Percentiles rank a stretch among this genome's conserved stretches.
Conservation (phyloP, 805 yeast species). For the Pichia cephalocereana region DNA sequence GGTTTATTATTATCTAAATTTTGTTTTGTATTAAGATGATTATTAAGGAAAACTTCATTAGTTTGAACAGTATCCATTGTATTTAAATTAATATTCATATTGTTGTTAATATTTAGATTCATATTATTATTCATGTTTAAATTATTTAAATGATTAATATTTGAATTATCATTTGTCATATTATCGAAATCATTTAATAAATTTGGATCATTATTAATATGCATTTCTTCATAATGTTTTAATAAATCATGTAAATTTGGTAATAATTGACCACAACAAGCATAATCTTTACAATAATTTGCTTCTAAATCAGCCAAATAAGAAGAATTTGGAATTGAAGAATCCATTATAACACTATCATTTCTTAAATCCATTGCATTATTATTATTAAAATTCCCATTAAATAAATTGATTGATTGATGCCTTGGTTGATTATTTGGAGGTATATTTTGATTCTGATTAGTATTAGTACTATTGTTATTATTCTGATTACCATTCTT, state of each 20-base stretch:
- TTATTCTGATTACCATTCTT: conserved; percentile 12
- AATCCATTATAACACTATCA: conserved; percentile 29
- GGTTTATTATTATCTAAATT: conserved; percentile 4
- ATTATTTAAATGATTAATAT: not conserved
- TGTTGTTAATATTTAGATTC: conserved; percentile 3
- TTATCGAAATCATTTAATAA: not conserved
- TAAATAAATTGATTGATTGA: conserved; percentile 11
- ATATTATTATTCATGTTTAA: not conserved
- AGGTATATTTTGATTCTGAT: too few relatives aligned
- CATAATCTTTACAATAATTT: conserved; percentile 91
- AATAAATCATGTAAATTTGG: conserved; percentile 91
- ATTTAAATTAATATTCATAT: conserved; percentile 13
- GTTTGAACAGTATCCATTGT: conserved; percentile 78
- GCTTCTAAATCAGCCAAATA: conserved; percentile 92
- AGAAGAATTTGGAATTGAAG: conserved; percentile 61
- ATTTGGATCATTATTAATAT: conserved; percentile 50
- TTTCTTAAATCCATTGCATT: conserved; percentile 20
- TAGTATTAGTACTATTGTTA: too few relatives aligned
- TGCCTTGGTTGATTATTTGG: conserved; percentile 7
- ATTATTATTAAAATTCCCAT: conserved; percentile 11
- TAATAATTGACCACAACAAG: conserved; percentile 87
- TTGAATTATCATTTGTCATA: not conserved
- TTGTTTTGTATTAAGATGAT: conserved; percentile 12
- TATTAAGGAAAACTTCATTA: conserved; percentile 72
- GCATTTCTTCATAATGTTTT: conserved; percentile 94